Base-by-base conservation (phyloP, 768 basidiomycete genomes). In the Boletus fagicola region DNA sequence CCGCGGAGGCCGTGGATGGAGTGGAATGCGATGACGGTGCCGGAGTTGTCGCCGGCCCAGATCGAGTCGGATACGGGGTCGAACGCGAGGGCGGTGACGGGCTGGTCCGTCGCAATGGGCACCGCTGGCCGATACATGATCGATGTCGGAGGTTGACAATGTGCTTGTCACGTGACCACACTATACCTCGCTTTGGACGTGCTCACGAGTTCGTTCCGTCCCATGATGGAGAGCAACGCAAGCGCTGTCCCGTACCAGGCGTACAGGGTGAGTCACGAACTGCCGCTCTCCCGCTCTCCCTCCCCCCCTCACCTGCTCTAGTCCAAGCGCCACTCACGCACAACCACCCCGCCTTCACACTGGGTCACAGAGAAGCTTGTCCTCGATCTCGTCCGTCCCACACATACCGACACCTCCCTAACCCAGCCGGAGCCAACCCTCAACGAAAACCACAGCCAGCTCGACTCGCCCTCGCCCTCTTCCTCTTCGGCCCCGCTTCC, bases 51-150 rank as follows among this genome's bases (percentile, higher is more conserved):
- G 31, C 94, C 95, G 47, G 87, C 77, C 94, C 94, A 97, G 36
- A 99, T 76, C 7, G 88, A 83, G 71, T 98, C 94, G 0, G 92
- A 91, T 22, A 90, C 86, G 9, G 93, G 88, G 73, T 99, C 96
- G 70, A 98, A 95, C 0, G 87, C 83, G 55, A 97, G 78, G 0
- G 92, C 83, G 24, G 90, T 87, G 48, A 90, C 78, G 26, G 87
- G 80, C 63, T 83, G 81, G 16, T 57, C 50, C 0, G 61, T 44
- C 4, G 43, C 16, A 50, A 74, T 62, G 7, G 70, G 57, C 12
- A 35, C 33, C 35, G 57, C 49, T 45, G 59, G 16, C 20, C 62
- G 65, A 49, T 72, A 72, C 62, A 66, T 66, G 62, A 4, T n/a
- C 18, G 39, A 6, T 30, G 30, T 1, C 9, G 39, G 51, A n/a